Percentiles rank a stretch among this genome's conserved stretches.
phyloP scores from a whole-genome alignment of 345 rosid genomes.

The Cardiospermum halicacabum region DNA sequence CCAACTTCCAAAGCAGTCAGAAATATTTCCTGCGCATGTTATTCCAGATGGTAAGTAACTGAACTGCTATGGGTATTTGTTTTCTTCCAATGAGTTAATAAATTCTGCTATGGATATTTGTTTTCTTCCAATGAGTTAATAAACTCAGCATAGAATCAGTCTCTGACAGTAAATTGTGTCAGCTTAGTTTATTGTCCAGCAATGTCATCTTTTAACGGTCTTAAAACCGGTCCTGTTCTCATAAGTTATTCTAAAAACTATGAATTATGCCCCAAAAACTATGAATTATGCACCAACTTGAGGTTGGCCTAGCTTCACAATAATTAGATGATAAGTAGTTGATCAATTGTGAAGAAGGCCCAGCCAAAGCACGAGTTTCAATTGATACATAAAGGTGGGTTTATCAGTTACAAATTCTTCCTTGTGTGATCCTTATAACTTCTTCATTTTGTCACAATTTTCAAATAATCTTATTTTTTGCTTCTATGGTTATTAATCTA shows the following conservation, averaged over 20 bases:
- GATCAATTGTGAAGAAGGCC: background rate
- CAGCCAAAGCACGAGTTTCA: background rate
- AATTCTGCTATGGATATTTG: background rate
- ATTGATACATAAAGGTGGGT: background rate
- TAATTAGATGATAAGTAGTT: background rate
- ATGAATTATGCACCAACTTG: background rate
- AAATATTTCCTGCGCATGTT: slow-evolving; percentile 35
- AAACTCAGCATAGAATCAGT: no score
- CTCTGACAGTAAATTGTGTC: background rate
- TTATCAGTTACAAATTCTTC: background rate
- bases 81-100: background rate
- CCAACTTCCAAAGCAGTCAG: slow-evolving; percentile 24
- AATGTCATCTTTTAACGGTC: background rate
- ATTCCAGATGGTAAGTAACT: slow-evolving; percentile 42
- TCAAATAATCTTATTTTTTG: background rate
- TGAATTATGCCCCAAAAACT: no score
- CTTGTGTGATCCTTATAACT: background rate
- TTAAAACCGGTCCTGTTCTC: background rate
- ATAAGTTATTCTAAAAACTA: no score
- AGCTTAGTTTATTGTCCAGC: background rate
- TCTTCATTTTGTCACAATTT: background rate
- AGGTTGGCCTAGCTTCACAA: background rate
- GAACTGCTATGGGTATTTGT: background rate
- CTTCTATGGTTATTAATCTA: background rate
- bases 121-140: background rate